A percentile compares a stretch with the other conserved stretches of the same genome.
Evolutionary conservation across 305 asterid species (phyloP).

Genomic region (Fraxinus angustifolia): DNA sequence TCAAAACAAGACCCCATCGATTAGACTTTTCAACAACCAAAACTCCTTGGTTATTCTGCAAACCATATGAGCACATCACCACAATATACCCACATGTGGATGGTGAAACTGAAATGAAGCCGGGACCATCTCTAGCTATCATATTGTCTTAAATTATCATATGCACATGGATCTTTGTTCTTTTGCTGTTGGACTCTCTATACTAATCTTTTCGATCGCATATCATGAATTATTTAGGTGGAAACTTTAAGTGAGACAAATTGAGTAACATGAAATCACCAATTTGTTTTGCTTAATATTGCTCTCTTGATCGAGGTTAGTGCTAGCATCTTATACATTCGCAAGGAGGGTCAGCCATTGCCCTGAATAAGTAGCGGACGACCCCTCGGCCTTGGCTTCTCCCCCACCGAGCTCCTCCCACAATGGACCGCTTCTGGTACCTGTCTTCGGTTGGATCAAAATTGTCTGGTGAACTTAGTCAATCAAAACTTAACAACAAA

Average conservation of each 20-base stretch:
- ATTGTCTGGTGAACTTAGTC: background rate
- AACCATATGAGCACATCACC: slow-evolving; percentile 16
- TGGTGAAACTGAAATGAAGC: slow-evolving; percentile 15
- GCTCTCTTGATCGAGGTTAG: background rate
- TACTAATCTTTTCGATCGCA: background rate
- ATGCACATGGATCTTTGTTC: background rate
- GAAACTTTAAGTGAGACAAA: background rate
- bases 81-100: slow-evolving; percentile 17
- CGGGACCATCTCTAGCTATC: slow-evolving; percentile 29
- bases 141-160: slow-evolving; percentile 30
- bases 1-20: slow-evolving; percentile 4
- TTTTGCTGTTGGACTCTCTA: background rate
- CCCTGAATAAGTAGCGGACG: background rate
- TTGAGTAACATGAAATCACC: background rate
- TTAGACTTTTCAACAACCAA: slow-evolving; percentile 29
- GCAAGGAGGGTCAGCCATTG: background rate
- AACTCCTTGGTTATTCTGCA: slow-evolving; percentile 15
- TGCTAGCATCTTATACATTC: background rate
- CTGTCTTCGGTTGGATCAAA: slow-evolving; percentile 2
- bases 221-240: background rate
- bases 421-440: background rate
- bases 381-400: background rate
- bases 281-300: background rate
- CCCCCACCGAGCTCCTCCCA: background rate
- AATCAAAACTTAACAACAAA: slow-evolving; percentile 27